Evolutionary conservation across 345 rosid genomes (phyloP), one percentile per base, ranked within the genome.

Genomic region (Hypericum perforatum): DNA sequence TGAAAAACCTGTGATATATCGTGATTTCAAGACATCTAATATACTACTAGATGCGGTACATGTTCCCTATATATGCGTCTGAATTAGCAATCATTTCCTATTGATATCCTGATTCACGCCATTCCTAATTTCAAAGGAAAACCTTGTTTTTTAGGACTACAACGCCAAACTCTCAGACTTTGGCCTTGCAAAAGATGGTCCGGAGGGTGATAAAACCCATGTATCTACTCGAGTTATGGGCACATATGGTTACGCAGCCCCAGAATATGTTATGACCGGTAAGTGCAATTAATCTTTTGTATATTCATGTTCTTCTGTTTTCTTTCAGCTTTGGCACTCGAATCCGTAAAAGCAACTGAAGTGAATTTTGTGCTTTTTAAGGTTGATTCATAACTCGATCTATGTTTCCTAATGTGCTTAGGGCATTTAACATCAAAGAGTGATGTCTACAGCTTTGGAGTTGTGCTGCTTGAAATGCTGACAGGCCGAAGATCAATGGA

Each of bases 131-230:
- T 22, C 32, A 22, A 22, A 22, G 32, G 32, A 22, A 22, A 22
- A 22, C 4, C 32, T 22, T 22, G 32, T 22, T 22, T 51, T 61
- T 38, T 55, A 70, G 74, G 74, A 64, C 46, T 70, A 64, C 64
- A 70, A 70, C 52, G 70, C 74, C 40, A 70, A 64, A 60, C 74
- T 64, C 49, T 70, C 70, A 39, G 70, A 70, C 54, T 70, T 70
- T 39, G 74, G 74, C 47, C 70, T 70, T 5, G 70, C 74, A 59
- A 70, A 70, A 64, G 74, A 64, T 70, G 74, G 63, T 13, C 70
- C 74, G 5, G 70, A 46, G 61, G 74, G 74, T 41, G 66, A 62
- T 43, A 62, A 62, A 39, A 62, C 66, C 56, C 66, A 62, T 43
- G 66, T 62, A 14, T 62, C 66, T 54, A 62, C 66, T 2, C 66